Evolutionary conservation across 495 filamentous ascomycete genomes (phyloP).

Genomic region (Mycothermus thermophilus): DNA sequence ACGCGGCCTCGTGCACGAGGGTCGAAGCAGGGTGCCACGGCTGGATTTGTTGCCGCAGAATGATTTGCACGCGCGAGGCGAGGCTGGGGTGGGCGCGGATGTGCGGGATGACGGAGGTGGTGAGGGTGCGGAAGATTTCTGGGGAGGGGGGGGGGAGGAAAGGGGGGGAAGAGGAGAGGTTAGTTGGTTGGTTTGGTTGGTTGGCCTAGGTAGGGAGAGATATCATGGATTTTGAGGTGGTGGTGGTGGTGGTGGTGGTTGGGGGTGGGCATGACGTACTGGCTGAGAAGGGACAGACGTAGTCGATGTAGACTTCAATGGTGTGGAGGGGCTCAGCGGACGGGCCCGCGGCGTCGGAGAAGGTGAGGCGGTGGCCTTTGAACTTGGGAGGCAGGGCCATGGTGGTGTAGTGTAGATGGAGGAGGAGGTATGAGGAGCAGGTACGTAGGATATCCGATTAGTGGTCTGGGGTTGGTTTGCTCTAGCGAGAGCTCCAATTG

Average conservation of each 20-base stretch:
- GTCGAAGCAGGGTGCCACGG: conserved; percentile 93
- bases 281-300: conserved; percentile 57
- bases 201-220: background rate
- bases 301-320: conserved; percentile 72
- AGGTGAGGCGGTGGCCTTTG: conserved; percentile 49
- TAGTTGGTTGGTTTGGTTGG: background rate
- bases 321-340: conserved; percentile 45
- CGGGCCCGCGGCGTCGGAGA: conserved; percentile 12
- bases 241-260: conserved; percentile 32
- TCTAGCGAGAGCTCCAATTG: no score
- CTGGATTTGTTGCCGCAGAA: conserved; percentile 86
- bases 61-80: conserved; percentile 45
- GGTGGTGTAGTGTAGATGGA: conserved; percentile 1
- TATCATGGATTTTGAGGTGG: conserved; percentile 15
- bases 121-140: conserved; percentile 48
- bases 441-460: no score
- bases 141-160: background rate
- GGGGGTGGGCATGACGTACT: conserved; percentile 13
- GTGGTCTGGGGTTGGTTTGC: no score
- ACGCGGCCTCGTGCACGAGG: conserved; percentile 71
- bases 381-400: conserved; percentile 76
- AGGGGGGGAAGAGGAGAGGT: background rate
- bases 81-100: conserved; percentile 43
- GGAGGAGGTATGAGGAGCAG: background rate
- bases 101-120: conserved; percentile 41